Base-by-base conservation (phyloP, 257 asterid genomes). In the Agastache rugosa region DNA sequence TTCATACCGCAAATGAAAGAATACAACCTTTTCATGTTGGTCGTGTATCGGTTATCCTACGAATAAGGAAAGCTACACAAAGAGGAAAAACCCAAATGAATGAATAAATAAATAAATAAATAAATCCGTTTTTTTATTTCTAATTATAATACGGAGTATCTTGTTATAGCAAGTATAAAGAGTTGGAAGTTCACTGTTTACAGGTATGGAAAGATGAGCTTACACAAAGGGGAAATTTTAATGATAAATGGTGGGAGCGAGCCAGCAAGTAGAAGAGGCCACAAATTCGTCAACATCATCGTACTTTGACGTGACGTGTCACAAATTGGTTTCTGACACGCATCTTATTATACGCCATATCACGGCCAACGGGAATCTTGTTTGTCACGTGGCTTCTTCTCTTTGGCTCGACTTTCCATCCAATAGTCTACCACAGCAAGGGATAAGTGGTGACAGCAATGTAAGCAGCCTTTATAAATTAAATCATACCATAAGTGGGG, bases 1-100 rank as follows among this genome's bases (percentile, higher is more conserved):
- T 87, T 65, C 29, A 60, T 86, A 78, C 93, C 93, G 67, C 77
- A 71, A 59, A 75, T 48, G 54, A 66, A 82, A 80, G 72, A 84
- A 72, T 67, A 63, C 65, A 76, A 68, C 41, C 76, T 79, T 86
- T 79, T 84, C 89, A 61, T 77, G 71, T 85, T 73, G 74, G 80
- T 80, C 81, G 51, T 69, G 22, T 25, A 16, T 76, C 68, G 54
- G 53, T 63, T 70, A 59, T 80, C 80, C 81, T 77, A 79, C 82
- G 61, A 71, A 83, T 83, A 68, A 66, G 87, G 87, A 61, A 82
- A 74, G 42, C 50, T 48, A 44, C 79, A 51, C 8, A 51, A 34
- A 71, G 37, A 73, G 67, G 22, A 31, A 44, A 69, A 68, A 47
- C 63, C 39, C 47, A 63, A 54, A 51, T 12, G 0, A 0, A 63